Percentiles rank a stretch among this genome's conserved stretches.
Conservation (phyloP, 2,329 filamentous ascomycete species). For the Thielaviopsis musarum region DNA sequence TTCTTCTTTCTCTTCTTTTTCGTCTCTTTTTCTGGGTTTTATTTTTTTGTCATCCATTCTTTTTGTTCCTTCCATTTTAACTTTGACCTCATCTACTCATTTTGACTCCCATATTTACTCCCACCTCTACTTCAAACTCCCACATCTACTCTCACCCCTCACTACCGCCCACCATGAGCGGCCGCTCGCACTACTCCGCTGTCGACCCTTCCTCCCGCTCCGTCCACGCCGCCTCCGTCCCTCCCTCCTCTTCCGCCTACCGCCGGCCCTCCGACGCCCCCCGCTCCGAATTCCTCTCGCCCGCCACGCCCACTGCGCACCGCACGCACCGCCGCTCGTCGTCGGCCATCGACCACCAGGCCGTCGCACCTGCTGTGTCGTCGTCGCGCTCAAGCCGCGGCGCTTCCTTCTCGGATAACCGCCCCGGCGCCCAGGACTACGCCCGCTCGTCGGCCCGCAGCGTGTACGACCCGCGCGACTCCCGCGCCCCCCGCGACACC, state of each 20-base stretch:
- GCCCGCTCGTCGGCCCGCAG: too few species aligned
- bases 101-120: too few species aligned
- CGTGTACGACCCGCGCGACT: not conserved
- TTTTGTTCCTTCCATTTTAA: too few species aligned
- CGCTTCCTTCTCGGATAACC: conserved; percentile 11
- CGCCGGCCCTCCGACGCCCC: conserved; percentile 5
- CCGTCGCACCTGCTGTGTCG: conserved; percentile 13
- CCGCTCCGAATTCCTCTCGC: conserved; percentile 9
- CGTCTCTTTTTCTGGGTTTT: too few species aligned
- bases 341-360: conserved; percentile 5
- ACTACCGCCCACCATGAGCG: conserved; percentile 6
- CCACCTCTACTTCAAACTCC: not conserved
- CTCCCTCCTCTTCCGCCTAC: not conserved
- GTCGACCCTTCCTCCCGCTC: conserved; percentile 7
- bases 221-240: not conserved
- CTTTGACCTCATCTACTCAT: too few species aligned
- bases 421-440: not conserved
- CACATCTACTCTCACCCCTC: too few species aligned
- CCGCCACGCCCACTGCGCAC: conserved; percentile 16
- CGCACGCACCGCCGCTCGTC: conserved; percentile 14
- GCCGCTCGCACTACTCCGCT: conserved; percentile 7
- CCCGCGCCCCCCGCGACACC: conserved; percentile 17
- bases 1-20: not conserved
- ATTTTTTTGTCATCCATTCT: too few species aligned
- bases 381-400: conserved; percentile 14